A percentile compares a stretch with the other conserved stretches of the same genome.
phyloP scores from a whole-genome alignment of 306 rosid genomes.

The Fagus crenata region DNA sequence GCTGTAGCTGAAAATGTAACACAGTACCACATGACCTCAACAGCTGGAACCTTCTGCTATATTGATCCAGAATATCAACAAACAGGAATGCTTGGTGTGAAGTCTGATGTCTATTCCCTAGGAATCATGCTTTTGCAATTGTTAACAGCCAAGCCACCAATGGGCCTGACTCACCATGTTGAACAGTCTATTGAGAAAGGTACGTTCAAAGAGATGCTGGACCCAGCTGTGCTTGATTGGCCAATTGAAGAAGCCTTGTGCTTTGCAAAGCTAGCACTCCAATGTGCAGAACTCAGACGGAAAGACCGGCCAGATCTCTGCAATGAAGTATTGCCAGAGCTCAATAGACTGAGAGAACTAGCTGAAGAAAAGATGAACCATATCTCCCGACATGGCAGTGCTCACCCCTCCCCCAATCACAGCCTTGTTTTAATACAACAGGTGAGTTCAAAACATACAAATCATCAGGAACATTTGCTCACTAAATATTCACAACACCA shows the following conservation, averaged over 20 bases:
- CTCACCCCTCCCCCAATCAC: conserved; percentile 27
- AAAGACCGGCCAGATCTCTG: conserved; percentile 92
- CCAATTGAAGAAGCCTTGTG: conserved; percentile 53
- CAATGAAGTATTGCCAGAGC: conserved; percentile 51
- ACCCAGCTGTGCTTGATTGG: conserved; percentile 72
- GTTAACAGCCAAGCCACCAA: conserved; percentile 67
- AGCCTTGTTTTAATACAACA: conserved; percentile 42
- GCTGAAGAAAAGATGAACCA: conserved; percentile 48
- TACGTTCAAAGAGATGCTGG: conserved; percentile 51
- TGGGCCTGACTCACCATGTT: conserved; percentile 73
- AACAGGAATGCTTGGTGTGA: conserved; percentile 90
- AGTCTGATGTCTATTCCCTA: conserved; percentile 87
- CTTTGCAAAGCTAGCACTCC: conserved; percentile 58
- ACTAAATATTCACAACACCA: background rate
- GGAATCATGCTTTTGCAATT: conserved; percentile 79
- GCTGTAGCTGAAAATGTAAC: conserved; percentile 76
- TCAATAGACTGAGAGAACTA: conserved; percentile 54
- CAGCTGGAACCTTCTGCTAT: conserved; percentile 98
- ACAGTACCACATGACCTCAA: conserved; percentile 68
- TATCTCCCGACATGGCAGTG: conserved; percentile 6
- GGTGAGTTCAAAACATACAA: conserved; percentile 32
- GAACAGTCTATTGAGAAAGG: conserved; percentile 50
- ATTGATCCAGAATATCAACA: conserved; percentile 97
- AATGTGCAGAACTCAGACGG: conserved; percentile 81
- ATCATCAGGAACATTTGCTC: background rate